Evolutionary conservation across 2,329 filamentous ascomycete genomes (phyloP).

Genomic region (Colletotrichum siamense): DNA sequence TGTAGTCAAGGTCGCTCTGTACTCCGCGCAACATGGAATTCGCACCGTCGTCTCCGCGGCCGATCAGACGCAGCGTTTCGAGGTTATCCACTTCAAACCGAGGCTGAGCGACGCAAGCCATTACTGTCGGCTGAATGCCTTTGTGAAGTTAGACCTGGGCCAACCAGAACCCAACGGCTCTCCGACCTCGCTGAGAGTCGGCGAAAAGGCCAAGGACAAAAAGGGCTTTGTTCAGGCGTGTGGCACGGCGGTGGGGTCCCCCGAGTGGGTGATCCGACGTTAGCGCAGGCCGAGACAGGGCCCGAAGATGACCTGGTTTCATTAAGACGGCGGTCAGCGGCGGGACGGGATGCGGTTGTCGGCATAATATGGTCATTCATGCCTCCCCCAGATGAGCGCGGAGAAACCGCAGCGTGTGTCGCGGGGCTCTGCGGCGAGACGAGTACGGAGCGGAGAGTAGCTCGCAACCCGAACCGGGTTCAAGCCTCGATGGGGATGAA

Average conservation of each 20-base stretch:
- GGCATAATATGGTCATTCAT: background rate
- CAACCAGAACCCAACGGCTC: background rate
- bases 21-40: background rate
- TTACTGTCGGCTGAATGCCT: background rate
- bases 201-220: background rate
- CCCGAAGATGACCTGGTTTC: background rate
- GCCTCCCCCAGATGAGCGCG: background rate
- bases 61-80: background rate
- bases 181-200: conserved; percentile 9
- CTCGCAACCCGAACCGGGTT: background rate
- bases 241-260: background rate
- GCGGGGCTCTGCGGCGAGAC: background rate
- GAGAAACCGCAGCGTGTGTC: background rate
- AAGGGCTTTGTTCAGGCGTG: background rate
- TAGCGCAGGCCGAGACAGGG: background rate
- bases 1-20: background rate
- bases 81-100: conserved; percentile 2
- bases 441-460: background rate
- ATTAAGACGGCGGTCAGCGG: background rate
- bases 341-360: background rate
- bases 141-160: background rate
- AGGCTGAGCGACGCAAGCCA: conserved; percentile 11
- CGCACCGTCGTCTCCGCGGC: background rate
- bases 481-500: background rate
- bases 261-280: background rate